These are phyloP conservation scores for Leccinellum rugosiceps DNA, from an alignment of 768 basidiomycete genomes.

Conservation along the genomic window DNA sequence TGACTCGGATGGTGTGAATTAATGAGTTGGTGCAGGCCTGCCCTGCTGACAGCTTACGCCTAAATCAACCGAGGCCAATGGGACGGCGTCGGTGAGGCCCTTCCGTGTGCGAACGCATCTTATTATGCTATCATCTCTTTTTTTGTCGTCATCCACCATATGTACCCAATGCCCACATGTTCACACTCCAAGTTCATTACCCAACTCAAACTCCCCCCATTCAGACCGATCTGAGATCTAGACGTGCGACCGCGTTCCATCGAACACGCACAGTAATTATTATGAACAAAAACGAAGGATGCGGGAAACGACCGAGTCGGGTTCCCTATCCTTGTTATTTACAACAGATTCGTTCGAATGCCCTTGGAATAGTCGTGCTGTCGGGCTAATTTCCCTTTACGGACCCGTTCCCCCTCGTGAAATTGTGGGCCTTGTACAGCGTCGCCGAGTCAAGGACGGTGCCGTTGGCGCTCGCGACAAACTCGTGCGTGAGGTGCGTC, in stretches of 20 bases:
- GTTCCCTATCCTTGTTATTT: neutral
- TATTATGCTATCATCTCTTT: neutral
- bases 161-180: conserved; percentile 30
- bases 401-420: neutral
- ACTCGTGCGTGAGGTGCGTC: conserved; percentile 30
- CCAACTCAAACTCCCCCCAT: neutral
- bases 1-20: neutral
- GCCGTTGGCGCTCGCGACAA: conserved; percentile 29
- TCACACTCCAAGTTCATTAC: neutral
- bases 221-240: neutral
- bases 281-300: no score
- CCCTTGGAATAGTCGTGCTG: neutral
- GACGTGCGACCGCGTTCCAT: neutral
- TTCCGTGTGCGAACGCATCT: conserved; percentile 20
- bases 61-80: conserved; percentile 45
- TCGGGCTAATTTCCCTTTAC: neutral
- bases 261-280: neutral
- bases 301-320: no score
- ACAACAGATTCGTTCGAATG: neutral
- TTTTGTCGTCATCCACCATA: conserved; percentile 14
- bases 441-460: conserved; percentile 22
- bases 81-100: conserved; percentile 31
- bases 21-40: conserved; percentile 29
- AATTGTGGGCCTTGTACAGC: conserved; percentile 24
- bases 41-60: conserved; percentile 40